phyloP scores from a whole-genome alignment of 2,329 filamentous ascomycete species.

The Talaromyces sp. region DNA sequence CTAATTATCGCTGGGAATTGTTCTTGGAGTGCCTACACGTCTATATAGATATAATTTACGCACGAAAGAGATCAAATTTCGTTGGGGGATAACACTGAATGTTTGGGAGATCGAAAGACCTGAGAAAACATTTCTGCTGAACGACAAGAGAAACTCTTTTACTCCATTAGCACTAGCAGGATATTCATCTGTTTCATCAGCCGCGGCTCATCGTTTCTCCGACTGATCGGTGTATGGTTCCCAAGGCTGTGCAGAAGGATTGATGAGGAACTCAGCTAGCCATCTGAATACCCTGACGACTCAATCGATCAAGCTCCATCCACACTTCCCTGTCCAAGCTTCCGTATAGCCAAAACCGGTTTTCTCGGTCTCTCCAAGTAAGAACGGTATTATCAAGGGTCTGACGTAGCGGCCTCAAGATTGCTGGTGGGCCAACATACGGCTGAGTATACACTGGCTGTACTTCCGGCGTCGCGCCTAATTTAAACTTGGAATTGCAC shows the following conservation, averaged over 20 bases:
- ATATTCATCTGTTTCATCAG: background rate
- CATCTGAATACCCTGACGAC: too few relatives aligned
- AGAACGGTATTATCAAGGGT: too few relatives aligned
- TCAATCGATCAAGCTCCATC: too few relatives aligned
- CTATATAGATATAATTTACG: background rate
- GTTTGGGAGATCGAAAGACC: background rate
- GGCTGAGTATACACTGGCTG: background rate
- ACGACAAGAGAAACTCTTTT: background rate
- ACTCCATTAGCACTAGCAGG: background rate
- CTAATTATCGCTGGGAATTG: background rate
- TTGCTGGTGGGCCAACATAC: background rate
- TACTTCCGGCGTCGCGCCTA: background rate
- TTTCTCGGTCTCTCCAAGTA: too few relatives aligned
- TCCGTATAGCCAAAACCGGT: too few relatives aligned
- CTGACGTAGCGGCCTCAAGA: background rate
- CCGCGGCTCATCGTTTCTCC: background rate
- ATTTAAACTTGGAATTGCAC: background rate
- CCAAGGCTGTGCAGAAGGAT: too few relatives aligned
- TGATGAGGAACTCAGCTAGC: too few relatives aligned
- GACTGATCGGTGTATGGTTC: background rate
- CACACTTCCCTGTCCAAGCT: too few relatives aligned
- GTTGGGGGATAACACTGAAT: background rate
- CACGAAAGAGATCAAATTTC: background rate
- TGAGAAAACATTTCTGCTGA: background rate
- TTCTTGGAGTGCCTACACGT: background rate